These are phyloP conservation scores for Cladorrhinum sp. DNA, from an alignment of 2,329 filamentous ascomycete species.

Conservation along the genomic window DNA sequence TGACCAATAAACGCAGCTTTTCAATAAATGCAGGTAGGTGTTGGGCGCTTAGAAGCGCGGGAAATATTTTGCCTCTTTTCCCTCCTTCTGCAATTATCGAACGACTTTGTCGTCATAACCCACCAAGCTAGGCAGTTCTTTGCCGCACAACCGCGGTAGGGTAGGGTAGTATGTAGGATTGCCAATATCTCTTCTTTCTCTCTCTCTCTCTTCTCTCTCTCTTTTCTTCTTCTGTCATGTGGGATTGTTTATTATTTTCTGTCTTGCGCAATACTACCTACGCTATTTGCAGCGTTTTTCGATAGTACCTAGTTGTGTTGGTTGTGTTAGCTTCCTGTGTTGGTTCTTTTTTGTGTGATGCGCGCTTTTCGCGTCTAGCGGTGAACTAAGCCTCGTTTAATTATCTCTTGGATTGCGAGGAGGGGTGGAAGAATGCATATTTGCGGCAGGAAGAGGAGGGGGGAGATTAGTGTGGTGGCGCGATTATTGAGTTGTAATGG, in stretches of 20 bases:
- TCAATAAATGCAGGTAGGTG: slow-evolving; percentile 5
- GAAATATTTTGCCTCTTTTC: no score
- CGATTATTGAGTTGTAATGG: slow-evolving; percentile 10
- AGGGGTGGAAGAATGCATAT: slow-evolving; percentile 6
- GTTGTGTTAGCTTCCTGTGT: no score
- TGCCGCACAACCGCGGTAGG: slow-evolving; percentile 16
- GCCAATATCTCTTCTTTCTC: no score
- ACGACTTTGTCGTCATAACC: slow-evolving; percentile 8
- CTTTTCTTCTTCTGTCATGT: background rate
- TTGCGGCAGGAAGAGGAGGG: slow-evolving; percentile 13
- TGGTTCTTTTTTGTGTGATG: background rate
- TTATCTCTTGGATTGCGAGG: no score
- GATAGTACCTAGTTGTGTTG: no score
- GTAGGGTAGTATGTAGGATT: no score
- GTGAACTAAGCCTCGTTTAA: no score
- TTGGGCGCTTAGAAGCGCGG: slow-evolving; percentile 28
- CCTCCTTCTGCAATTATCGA: slow-evolving; percentile 19
- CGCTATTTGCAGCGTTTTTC: no score
- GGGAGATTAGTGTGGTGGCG: slow-evolving; percentile 23
- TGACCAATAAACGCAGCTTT: slow-evolving; percentile 18
- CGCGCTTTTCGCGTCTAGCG: slow-evolving; percentile 11
- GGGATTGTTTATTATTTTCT: background rate
- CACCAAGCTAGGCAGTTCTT: slow-evolving; percentile 9
- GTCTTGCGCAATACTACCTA: no score
- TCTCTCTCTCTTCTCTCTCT: background rate